Conservation (phyloP, 768 basidiomycete species). For the Cystofilobasidium ferigula region DNA sequence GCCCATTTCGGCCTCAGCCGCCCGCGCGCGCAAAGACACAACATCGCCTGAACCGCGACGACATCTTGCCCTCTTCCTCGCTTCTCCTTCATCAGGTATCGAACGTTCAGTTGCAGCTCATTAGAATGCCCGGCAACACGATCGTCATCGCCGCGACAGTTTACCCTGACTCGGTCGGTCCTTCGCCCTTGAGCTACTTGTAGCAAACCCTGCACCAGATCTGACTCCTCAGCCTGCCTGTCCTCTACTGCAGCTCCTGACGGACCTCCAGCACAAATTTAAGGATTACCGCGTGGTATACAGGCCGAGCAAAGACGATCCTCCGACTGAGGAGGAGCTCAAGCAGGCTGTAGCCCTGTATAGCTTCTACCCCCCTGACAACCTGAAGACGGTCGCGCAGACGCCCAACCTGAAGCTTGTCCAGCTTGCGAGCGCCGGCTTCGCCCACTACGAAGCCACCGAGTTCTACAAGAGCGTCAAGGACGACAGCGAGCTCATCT, state of each 20-base stretch:
- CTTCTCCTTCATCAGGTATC: background rate
- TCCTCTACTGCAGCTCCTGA: background rate
- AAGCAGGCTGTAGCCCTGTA: conserved; percentile 19
- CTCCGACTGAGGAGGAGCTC: conserved; percentile 26
- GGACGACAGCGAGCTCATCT: conserved; percentile 13
- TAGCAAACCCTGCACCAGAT: background rate
- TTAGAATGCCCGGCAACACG: background rate
- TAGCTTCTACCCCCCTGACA: conserved; percentile 20
- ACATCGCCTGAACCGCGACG: too few relatives aligned
- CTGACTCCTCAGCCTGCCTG: background rate
- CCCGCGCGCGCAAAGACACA: too few relatives aligned
- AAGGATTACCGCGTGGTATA: conserved; percentile 3
- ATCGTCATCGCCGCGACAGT: background rate
- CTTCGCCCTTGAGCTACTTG: background rate
- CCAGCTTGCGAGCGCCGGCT: conserved; percentile 26
- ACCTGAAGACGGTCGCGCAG: conserved; percentile 20
- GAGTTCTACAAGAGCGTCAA: conserved; percentile 20
- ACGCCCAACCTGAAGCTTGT: conserved; percentile 27
- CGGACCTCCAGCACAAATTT: background rate
- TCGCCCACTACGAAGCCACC: conserved; percentile 18
- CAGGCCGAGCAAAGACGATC: background rate
- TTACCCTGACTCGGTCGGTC: background rate
- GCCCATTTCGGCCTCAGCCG: too few relatives aligned
- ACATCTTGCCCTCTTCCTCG: background rate
- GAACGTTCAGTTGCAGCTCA: too few relatives aligned